Conservation (phyloP, 169 alveolate genomes). For the Plasmodium berghei region DNA sequence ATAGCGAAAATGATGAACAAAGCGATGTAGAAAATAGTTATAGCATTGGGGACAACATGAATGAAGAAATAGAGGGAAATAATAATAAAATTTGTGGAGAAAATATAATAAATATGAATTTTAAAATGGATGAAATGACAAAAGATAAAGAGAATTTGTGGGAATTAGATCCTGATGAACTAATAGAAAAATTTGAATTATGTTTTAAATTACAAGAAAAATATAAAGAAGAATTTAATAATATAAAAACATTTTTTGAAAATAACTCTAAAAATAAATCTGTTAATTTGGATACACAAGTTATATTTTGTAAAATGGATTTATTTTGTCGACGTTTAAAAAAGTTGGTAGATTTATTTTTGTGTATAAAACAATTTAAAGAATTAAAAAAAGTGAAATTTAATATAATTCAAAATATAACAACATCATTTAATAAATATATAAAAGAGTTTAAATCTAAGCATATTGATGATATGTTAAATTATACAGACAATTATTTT, state of each 20-base stretch:
- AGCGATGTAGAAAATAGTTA: slow-evolving; percentile 14
- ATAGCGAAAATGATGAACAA: background rate
- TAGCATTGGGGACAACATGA: slow-evolving; percentile 5
- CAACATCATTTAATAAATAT: slow-evolving; percentile 89
- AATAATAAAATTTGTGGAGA: slow-evolving; percentile 11
- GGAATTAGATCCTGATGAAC: slow-evolving; percentile 92
- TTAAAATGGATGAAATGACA: background rate
- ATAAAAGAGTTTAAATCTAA: slow-evolving; percentile 82
- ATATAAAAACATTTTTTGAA: slow-evolving; percentile 92
- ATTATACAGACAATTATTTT: slow-evolving; percentile 93
- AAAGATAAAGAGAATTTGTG: slow-evolving; percentile 83
- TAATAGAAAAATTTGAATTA: slow-evolving; percentile 92
- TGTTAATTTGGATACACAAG: slow-evolving; percentile 95
- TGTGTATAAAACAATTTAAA: slow-evolving; percentile 95
- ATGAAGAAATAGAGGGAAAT: background rate
- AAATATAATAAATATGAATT: slow-evolving; percentile 1
- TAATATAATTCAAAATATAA: slow-evolving; percentile 94
- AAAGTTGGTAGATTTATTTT: slow-evolving; percentile 95
- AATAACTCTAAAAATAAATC: slow-evolving; percentile 95
- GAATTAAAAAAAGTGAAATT: slow-evolving; percentile 93
- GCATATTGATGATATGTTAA: slow-evolving; percentile 91
- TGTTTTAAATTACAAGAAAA: slow-evolving; percentile 94
- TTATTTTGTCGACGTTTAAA: slow-evolving; percentile 95
- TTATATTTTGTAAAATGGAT: slow-evolving; percentile 96
- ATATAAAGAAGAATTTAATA: slow-evolving; percentile 93